Base-by-base conservation (phyloP, 148 eudicot genomes). In the Arbutus unedo region DNA sequence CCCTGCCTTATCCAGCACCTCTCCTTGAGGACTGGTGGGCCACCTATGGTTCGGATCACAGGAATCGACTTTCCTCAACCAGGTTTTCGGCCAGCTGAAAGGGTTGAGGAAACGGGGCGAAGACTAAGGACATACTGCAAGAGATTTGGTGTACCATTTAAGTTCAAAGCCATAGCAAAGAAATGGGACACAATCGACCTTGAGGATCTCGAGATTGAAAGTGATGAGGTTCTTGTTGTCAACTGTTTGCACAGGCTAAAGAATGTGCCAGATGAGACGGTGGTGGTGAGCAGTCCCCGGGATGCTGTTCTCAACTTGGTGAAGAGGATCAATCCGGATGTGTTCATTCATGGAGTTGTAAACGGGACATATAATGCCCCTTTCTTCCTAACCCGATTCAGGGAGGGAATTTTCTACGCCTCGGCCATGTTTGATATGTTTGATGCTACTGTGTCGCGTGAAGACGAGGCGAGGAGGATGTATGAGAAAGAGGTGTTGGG, bases 11-110 rank as follows among this genome's bases (percentile, higher is more conserved):
- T 93, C 38, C 91, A 93, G 51, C 80, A 43, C 50, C 86, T 93
- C 14, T 88, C 93, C 0, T 21, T 48, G 16, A 85, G 89, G 78
- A 79, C 84, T 9, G 86, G 86, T 23, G 91, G 93, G 2, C 86
- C 91, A 49, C 93, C 93, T 0, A 82, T 78, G 83, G 87, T 91
- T 10, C 78, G 72, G 10, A 87, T 91, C 8, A 91, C 93, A 0
- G 92, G 93, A 14, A 87, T 90, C 1, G 92, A 91, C 56, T 74
- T 86, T 64, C 96, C 96, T 16, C 82, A 78, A n/a, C 89, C 88
- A 2, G 96, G 92, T 44, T 90, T 90, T 44, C 81, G 88, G 23
- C 96, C 91, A 13, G 86, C 92, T n/a, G 85, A 90, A 49, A 54
- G 84, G 81, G 86, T 93, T 11, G 90, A 89, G 81, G 91, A 89